Evolutionary conservation across 345 rosid genomes (phyloP).

Genomic region (Arabis alpina): DNA sequence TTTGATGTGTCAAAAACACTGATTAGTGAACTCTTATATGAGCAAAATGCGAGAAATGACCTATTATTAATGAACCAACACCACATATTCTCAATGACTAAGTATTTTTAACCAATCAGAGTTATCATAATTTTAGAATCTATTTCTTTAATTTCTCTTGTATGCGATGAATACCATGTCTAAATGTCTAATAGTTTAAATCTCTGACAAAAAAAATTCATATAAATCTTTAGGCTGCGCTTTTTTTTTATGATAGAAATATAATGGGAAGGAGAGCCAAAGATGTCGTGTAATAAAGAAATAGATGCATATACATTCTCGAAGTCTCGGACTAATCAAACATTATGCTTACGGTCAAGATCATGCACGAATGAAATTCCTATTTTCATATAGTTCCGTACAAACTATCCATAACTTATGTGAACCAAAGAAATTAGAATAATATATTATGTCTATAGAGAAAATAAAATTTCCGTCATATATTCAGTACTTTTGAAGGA

Average conservation of each 20-base stretch:
- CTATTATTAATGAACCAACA: background rate
- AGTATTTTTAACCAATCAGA: background rate
- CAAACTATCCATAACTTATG: slow-evolving; percentile 7
- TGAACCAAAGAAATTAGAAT: background rate
- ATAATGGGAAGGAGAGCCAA: background rate
- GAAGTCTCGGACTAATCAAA: slow-evolving; percentile 10
- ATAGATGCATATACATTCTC: background rate
- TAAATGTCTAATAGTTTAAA: slow-evolving; percentile 3
- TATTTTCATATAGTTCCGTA: slow-evolving; percentile 2
- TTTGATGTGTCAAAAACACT: slow-evolving; percentile 29
- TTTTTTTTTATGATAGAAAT: background rate
- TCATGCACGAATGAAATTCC: slow-evolving; percentile 22
- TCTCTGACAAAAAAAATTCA: background rate
- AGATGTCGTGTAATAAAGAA: slow-evolving; percentile 24
- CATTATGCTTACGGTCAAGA: slow-evolving; percentile 26
- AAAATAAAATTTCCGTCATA: background rate
- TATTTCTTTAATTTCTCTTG: background rate
- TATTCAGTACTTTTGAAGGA: background rate
- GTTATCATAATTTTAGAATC: background rate
- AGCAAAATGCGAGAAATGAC: slow-evolving; percentile 8
- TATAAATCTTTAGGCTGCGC: slow-evolving; percentile 3
- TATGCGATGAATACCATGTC: background rate
- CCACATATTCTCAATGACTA: slow-evolving; percentile 1
- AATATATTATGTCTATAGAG: background rate
- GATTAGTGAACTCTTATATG: slow-evolving; percentile 19